Evolutionary conservation across 2,329 filamentous ascomycete species (phyloP).

Genomic region (Magnaporthiopsis incrustans): DNA sequence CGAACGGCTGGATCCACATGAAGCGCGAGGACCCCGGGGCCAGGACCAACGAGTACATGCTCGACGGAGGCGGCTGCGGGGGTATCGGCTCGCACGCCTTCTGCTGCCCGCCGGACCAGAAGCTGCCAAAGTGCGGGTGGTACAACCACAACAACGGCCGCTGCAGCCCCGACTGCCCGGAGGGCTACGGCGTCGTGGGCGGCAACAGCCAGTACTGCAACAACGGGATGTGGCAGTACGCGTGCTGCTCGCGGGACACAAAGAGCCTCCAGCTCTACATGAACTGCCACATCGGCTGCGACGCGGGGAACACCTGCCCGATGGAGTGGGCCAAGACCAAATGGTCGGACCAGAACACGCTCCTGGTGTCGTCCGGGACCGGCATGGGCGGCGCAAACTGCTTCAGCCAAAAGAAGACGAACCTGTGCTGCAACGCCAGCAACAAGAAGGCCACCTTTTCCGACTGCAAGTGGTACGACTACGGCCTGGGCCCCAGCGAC

Average conservation of each 20-base stretch:
- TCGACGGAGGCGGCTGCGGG: background rate
- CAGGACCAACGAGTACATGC: background rate
- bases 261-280: background rate
- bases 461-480: background rate
- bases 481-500: background rate
- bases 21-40: background rate
- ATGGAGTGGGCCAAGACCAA: no score
- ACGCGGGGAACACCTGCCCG: no score
- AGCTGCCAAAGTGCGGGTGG: slow-evolving; percentile 1
- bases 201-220: background rate
- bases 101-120: background rate
- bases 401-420: background rate
- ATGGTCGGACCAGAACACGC: background rate
- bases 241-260: background rate
- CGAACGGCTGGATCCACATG: background rate
- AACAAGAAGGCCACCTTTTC: background rate
- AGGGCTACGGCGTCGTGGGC: background rate
- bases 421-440: background rate
- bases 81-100: background rate
- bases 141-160: slow-evolving; percentile 1
- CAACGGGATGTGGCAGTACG: background rate
- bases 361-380: background rate
- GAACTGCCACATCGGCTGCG: background rate
- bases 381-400: no score
- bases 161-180: background rate